These are phyloP conservation scores for Alternaria arbusti DNA, from an alignment of 2,329 filamentous ascomycete genomes.

Conservation along the genomic window DNA sequence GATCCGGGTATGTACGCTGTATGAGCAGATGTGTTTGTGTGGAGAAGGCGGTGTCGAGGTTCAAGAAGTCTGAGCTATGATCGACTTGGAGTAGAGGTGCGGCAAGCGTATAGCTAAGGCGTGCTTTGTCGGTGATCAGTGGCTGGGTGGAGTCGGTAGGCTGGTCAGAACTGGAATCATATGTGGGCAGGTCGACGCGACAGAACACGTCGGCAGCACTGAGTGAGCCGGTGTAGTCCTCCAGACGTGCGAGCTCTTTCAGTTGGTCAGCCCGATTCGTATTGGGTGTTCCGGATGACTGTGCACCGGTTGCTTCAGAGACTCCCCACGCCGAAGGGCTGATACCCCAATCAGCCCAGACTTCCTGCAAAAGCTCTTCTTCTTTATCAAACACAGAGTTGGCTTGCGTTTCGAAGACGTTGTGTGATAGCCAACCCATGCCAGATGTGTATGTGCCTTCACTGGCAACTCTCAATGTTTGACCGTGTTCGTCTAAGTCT, in stretches of 20 bases:
- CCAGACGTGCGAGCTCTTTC: constrained; percentile 56
- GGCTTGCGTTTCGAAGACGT: constrained; percentile 55
- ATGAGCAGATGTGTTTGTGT: constrained; percentile 34
- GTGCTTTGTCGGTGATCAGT: constrained; percentile 60
- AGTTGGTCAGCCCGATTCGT: background rate
- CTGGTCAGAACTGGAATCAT: constrained; percentile 48
- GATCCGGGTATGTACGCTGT: constrained; percentile 19
- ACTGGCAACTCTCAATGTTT: constrained; percentile 79
- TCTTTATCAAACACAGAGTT: constrained; percentile 56
- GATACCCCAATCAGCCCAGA: constrained; percentile 72
- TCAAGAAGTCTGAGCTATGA: constrained; percentile 52
- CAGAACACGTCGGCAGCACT: constrained; percentile 71
- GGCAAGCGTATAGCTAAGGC: constrained; percentile 61
- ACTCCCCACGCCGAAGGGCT: constrained; percentile 64
- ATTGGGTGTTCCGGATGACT: background rate
- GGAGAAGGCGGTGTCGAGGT: constrained; percentile 44
- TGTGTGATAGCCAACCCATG: constrained; percentile 78
- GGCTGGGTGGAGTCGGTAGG: constrained; percentile 69
- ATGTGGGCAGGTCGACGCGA: constrained; percentile 54
- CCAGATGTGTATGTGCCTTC: constrained; percentile 76
- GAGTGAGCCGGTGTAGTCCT: constrained; percentile 63
- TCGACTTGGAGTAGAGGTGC: constrained; percentile 62
- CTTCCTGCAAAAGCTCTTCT: constrained; percentile 68
- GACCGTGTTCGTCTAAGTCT: constrained; percentile 71
- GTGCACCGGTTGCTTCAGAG: background rate